These are phyloP conservation scores for Aspergillus olivimuriae DNA, from an alignment of 495 filamentous ascomycete species.

Conservation along the genomic window DNA sequence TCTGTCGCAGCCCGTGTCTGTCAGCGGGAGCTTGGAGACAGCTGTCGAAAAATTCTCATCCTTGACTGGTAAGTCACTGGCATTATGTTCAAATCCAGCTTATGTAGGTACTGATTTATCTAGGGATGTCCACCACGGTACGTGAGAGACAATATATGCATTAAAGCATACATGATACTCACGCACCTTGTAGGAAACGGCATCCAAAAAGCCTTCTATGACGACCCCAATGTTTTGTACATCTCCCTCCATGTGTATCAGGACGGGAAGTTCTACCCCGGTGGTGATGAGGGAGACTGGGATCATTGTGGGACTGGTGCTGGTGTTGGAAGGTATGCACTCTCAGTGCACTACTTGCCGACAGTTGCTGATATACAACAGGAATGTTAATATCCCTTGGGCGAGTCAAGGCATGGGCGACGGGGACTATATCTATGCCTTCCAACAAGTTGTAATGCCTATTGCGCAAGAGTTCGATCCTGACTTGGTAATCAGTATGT, in stretches of 20 bases:
- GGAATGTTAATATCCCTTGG: constrained; percentile 97
- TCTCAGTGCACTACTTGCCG: background rate
- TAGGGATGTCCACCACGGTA: constrained; percentile 63
- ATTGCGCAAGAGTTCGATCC: constrained; percentile 89
- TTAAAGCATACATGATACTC: constrained; percentile 5
- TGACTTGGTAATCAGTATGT: constrained; percentile 77
- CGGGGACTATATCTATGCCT: constrained; percentile 92
- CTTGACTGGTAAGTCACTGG: constrained; percentile 78
- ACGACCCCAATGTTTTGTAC: constrained; percentile 91
- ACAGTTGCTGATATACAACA: constrained; percentile 23
- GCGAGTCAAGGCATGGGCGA: constrained; percentile 88
- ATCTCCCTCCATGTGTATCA: constrained; percentile 91
- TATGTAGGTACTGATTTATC: constrained; percentile 19
- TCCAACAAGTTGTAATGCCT: constrained; percentile 96
- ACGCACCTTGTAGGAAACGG: constrained; percentile 69
- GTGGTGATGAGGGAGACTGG: constrained; percentile 64
- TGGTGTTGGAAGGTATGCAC: constrained; percentile 61
- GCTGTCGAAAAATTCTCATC: constrained; percentile 82
- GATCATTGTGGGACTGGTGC: constrained; percentile 66
- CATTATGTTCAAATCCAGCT: background rate
- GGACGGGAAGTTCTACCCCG: constrained; percentile 80
- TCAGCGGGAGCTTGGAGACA: constrained; percentile 65
- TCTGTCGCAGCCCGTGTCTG: constrained; percentile 81
- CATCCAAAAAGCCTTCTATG: constrained; percentile 92
- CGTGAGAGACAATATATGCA: background rate